Evolutionary conservation across 768 basidiomycete genomes (phyloP).

Genomic region (Mycena sanguinolenta): DNA sequence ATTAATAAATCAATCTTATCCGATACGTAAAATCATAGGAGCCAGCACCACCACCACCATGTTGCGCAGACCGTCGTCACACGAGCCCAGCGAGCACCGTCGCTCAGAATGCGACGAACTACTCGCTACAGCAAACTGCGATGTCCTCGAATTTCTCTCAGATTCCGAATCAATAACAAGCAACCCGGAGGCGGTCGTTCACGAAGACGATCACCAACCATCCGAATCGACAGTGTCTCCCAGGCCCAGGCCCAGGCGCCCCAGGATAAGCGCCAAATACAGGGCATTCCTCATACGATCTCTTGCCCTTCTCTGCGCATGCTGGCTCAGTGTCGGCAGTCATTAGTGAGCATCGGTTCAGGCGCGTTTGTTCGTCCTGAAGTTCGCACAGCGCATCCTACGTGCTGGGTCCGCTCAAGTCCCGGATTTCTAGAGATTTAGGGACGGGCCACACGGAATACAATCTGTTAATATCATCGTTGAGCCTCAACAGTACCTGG

Average conservation of each 20-base stretch:
- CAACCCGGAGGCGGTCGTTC: background rate
- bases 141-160: constrained; percentile 26
- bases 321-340: constrained; percentile 80
- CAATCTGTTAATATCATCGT: constrained; percentile 81
- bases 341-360: constrained; percentile 68
- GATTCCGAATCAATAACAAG: constrained; percentile 33
- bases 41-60: constrained; percentile 18
- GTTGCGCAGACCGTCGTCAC: constrained; percentile 19
- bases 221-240: constrained; percentile 38
- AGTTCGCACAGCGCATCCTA: constrained; percentile 70
- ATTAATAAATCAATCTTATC: background rate
- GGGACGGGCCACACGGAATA: constrained; percentile 85
- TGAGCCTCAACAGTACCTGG: constrained; percentile 78
- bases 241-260: constrained; percentile 30
- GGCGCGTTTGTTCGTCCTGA: background rate
- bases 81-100: constrained; percentile 38
- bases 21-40: background rate
- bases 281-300: constrained; percentile 65
- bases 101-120: constrained; percentile 47
- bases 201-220: no score
- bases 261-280: constrained; percentile 21
- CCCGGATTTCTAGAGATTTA: constrained; percentile 61
- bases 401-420: constrained; percentile 83
- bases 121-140: constrained; percentile 33
- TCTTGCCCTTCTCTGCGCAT: constrained; percentile 78